Percentiles rank a stretch among this genome's conserved stretches.
Conservation (phyloP, 1,284 basidiomycete genomes). For the Waitea zeae region DNA sequence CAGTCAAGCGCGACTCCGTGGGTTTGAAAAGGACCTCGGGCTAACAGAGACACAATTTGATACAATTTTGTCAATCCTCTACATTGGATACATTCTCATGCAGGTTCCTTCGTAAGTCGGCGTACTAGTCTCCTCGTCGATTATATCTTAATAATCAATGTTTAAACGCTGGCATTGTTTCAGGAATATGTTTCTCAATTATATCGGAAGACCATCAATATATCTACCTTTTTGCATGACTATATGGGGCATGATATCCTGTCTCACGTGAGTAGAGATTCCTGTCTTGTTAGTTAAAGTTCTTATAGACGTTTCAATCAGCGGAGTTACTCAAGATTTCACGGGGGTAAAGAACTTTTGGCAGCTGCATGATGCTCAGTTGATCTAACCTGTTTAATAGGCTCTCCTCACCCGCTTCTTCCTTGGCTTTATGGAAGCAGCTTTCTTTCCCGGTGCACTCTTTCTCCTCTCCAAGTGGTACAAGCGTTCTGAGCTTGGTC, state of each 20-base stretch:
- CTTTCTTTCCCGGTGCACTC: conserved; percentile 53
- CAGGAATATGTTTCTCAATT: conserved; percentile 61
- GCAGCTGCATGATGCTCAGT: too few species aligned
- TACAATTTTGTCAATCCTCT: conserved; percentile 56
- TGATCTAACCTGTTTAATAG: too few species aligned
- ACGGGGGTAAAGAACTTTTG: too few species aligned
- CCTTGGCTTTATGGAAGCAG: conserved; percentile 51
- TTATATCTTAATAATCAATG: too few species aligned
- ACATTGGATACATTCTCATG: conserved; percentile 67
- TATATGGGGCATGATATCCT: conserved; percentile 52
- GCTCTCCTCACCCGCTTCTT: conserved; percentile 61
- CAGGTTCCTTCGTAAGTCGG: conserved; percentile 60
- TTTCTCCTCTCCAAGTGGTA: conserved; percentile 63
- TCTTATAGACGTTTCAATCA: too few species aligned
- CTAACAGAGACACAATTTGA: conserved; percentile 51
- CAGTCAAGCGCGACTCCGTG: conserved; percentile 49
- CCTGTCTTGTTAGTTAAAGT: too few species aligned
- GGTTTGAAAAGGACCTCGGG: conserved; percentile 53
- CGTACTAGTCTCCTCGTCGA: too few species aligned
- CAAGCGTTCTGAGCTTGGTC: conserved; percentile 45
- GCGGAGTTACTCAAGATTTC: too few species aligned
- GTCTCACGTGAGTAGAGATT: conserved; percentile 32
- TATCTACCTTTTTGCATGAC: conserved; percentile 61
- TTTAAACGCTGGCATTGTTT: background rate
- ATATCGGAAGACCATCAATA: conserved; percentile 53